Evolutionary conservation across 495 filamentous ascomycete species (phyloP), one percentile per base, ranked within the genome.

Genomic region (Aspergillus sclerotioniger): DNA sequence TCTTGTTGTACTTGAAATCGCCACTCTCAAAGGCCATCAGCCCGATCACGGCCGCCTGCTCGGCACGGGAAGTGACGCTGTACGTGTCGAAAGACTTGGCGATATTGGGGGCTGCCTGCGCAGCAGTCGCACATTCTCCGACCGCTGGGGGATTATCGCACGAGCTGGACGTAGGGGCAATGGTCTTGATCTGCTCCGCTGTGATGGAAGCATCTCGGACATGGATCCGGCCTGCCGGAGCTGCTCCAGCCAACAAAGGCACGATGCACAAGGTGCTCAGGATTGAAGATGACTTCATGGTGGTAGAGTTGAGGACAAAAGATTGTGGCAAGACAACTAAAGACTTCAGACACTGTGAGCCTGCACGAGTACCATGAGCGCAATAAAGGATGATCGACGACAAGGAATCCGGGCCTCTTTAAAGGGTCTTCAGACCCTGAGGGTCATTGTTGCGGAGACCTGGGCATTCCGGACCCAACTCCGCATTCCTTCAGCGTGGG

Each of bases 1-100:
- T 89, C 63, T 77, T 77, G 62, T 84, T 90, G 75, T 80, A 88
- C 65, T 83, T 79, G 71, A 90, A 87, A 29, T 89, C 80, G 35
- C 53, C 82, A 19, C 78, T 83, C 70, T 96, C 91, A 68, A 84
- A 84, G 5, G 84, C 82, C 66, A 91, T 87, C 37, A 87, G 61
- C 2, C 79, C 71, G 54, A 90, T 61, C 9, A 90, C 56, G 10
- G 83, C 89, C 2, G 89, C 85, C 53, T 85, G 83, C 63, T 88
- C 82, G 4, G 71, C 80, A 0, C 74, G 66, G 28, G 68, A 72
- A 33, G 67, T 76, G 43, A 91, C 77, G 3, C 67, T 51, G 71
- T 88, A 90, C 0, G 71, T 77, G 12, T 57, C 51, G 67, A 90
- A 86, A 13, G 84, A 82, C 2, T 73, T 59, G 43, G 68, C 71